These are phyloP conservation scores for Santalum album DNA, from an alignment of 164 flowering plant species.

Conservation along the genomic window DNA sequence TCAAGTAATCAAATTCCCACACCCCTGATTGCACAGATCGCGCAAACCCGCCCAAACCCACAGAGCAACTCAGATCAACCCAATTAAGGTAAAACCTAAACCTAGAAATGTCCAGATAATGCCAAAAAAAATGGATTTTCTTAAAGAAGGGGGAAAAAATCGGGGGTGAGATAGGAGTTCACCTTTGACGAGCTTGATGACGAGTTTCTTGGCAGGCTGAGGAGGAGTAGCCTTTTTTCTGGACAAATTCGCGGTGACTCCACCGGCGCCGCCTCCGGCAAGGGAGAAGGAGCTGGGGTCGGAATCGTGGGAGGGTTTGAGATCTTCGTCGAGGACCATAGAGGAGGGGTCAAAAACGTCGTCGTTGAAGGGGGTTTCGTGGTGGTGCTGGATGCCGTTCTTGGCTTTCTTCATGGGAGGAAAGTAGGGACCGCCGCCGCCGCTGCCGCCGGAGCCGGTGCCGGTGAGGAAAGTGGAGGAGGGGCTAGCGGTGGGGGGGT, in stretches of 20 bases:
- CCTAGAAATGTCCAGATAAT: background rate
- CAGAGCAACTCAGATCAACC: background rate
- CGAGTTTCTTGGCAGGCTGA: conserved; percentile 83
- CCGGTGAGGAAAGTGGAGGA: conserved; percentile 9
- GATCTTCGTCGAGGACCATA: conserved; percentile 52
- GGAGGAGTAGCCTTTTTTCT: conserved; percentile 89
- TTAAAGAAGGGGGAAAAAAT: too few species aligned
- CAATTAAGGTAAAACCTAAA: background rate
- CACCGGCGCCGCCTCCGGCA: conserved; percentile 20
- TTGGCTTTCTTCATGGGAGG: conserved; percentile 77
- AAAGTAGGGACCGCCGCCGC: conserved; percentile 12
- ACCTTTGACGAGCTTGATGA: conserved; percentile 85
- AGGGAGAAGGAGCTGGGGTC: conserved; percentile 9
- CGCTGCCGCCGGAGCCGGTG: conserved; percentile 15
- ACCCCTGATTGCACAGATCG: background rate
- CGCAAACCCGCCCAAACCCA: background rate
- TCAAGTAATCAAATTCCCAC: background rate
- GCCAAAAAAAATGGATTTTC: background rate
- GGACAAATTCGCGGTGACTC: conserved; percentile 59
- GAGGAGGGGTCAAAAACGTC: conserved; percentile 26
- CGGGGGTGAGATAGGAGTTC: background rate
- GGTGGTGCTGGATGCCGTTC: conserved; percentile 41
- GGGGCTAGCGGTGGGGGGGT: background rate
- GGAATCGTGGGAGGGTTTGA: conserved; percentile 18
- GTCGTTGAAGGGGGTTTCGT: conserved; percentile 7